Conservation (phyloP, 2,329 filamentous ascomycete genomes). For the Bipolaris gigantea region DNA sequence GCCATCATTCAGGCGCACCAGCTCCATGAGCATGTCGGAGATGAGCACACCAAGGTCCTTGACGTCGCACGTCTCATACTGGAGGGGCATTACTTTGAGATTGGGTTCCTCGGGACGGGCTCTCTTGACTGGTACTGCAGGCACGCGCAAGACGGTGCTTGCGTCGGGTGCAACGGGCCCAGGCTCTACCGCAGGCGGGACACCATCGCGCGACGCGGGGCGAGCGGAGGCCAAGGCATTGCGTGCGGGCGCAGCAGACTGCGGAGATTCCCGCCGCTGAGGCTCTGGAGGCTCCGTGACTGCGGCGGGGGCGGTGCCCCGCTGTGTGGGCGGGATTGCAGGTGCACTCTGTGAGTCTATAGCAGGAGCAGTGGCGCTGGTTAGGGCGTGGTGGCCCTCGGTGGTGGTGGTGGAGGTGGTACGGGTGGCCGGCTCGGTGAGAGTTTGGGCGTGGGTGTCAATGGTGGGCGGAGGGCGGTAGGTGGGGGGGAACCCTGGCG, state of each 20-base stretch:
- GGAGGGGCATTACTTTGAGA: conserved; percentile 64
- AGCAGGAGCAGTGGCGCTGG: conserved; percentile 5
- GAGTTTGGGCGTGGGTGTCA: background rate
- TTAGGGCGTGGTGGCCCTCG: background rate
- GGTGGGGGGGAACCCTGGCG: conserved; percentile 52
- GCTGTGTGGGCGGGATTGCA: conserved; percentile 26
- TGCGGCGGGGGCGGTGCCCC: conserved; percentile 39
- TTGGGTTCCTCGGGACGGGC: conserved; percentile 45
- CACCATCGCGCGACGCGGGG: conserved; percentile 17
- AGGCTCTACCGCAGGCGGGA: conserved; percentile 14
- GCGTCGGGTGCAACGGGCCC: conserved; percentile 19
- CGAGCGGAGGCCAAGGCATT: conserved; percentile 17
- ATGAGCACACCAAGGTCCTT: conserved; percentile 90
- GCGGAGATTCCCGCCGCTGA: conserved; percentile 40
- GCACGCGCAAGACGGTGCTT: conserved; percentile 20
- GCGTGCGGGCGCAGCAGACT: conserved; percentile 26
- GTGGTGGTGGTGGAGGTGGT: conserved; percentile 3
- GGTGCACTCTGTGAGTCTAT: conserved; percentile 16
- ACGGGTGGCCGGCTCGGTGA: background rate
- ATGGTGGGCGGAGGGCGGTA: conserved; percentile 28
- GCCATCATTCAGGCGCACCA: conserved; percentile 89
- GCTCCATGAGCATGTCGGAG: conserved; percentile 90
- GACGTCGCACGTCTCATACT: conserved; percentile 79
- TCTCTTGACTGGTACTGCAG: conserved; percentile 37
- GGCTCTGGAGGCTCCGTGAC: conserved; percentile 43